phyloP scores from a whole-genome alignment of 257 asterid species.

The Craterostigma plantagineum region DNA sequence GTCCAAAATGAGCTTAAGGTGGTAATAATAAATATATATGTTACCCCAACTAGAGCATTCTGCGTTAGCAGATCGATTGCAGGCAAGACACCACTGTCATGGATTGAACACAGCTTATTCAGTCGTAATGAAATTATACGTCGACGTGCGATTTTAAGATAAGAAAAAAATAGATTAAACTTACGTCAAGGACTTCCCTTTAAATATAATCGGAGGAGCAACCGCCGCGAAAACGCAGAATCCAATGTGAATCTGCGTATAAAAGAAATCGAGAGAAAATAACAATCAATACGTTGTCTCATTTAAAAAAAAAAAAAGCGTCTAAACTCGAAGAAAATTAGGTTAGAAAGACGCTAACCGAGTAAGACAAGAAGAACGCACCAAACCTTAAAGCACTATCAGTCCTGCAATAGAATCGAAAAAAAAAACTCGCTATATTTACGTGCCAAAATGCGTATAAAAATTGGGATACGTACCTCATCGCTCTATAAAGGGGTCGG shows the following conservation, averaged over 20 bases:
- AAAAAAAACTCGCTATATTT: too few relatives aligned
- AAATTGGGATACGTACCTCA: slow-evolving; percentile 39
- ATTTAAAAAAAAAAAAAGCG: too few relatives aligned
- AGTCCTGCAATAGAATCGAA: slow-evolving; percentile 70
- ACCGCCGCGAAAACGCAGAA: slow-evolving; percentile 36
- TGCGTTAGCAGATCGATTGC: slow-evolving; percentile 31
- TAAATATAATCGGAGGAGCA: slow-evolving; percentile 77
- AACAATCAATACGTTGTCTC: neutral
- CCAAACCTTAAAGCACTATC: slow-evolving; percentile 79
- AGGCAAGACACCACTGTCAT: slow-evolving; percentile 75
- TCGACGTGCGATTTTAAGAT: neutral
- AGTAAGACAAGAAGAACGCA: slow-evolving; percentile 58
- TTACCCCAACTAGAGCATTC: slow-evolving; percentile 51
- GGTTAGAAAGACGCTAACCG: slow-evolving; percentile 16
- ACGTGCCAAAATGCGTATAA: too few relatives aligned
- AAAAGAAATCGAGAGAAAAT: too few relatives aligned
- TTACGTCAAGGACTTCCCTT: slow-evolving; percentile 80
- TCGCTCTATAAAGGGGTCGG: slow-evolving; percentile 63
- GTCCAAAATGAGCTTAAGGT: too few relatives aligned
- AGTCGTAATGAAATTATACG: neutral
- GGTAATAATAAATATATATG: slow-evolving; percentile 4
- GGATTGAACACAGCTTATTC: slow-evolving; percentile 8
- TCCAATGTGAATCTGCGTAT: slow-evolving; percentile 5
- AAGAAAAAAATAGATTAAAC: slow-evolving; percentile 12
- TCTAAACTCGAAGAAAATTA: neutral